Evolutionary conservation across 2,329 filamentous ascomycete species (phyloP).

Genomic region (Fusarium pseudonygamai): DNA sequence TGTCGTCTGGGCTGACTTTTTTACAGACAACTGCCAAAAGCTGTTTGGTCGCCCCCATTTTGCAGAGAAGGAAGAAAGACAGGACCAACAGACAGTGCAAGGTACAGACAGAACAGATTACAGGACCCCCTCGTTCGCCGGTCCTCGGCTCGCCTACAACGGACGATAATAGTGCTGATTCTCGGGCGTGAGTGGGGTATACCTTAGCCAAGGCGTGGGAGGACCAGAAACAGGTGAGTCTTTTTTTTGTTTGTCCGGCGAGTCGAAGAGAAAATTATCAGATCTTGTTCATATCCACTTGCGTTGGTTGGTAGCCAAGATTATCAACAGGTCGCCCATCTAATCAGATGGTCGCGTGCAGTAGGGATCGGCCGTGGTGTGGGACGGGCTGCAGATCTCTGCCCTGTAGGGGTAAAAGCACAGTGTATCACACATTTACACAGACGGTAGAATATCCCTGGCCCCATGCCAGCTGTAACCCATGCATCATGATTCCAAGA

Average conservation of each 20-base stretch:
- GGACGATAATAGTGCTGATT: background rate
- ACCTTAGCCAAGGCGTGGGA: background rate
- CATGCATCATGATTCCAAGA: background rate
- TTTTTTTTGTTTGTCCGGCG: background rate
- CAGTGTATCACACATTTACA: background rate
- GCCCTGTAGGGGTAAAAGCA: background rate
- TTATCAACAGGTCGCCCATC: constrained; percentile 14
- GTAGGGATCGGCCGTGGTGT: constrained; percentile 11
- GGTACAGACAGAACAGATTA: background rate
- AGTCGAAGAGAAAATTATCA: background rate
- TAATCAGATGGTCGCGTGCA: constrained; percentile 19
- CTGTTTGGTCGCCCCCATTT: constrained; percentile 2
- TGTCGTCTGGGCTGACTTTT: constrained; percentile 13
- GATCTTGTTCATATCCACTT: constrained; percentile 15
- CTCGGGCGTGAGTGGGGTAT: background rate
- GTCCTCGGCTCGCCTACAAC: background rate
- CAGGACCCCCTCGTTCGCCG: background rate
- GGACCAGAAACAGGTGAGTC: background rate
- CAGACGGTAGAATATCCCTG: background rate
- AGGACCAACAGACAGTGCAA: constrained; percentile 8
- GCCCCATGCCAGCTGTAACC: background rate
- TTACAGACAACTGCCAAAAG: background rate
- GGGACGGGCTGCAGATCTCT: constrained; percentile 1
- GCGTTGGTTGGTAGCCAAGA: constrained; percentile 9
- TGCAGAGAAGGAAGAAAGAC: background rate